A percentile compares a stretch with the other conserved stretches of the same genome.
phyloP scores from a whole-genome alignment of 139 green algal genomes.

The Coelastrella sp. region DNA sequence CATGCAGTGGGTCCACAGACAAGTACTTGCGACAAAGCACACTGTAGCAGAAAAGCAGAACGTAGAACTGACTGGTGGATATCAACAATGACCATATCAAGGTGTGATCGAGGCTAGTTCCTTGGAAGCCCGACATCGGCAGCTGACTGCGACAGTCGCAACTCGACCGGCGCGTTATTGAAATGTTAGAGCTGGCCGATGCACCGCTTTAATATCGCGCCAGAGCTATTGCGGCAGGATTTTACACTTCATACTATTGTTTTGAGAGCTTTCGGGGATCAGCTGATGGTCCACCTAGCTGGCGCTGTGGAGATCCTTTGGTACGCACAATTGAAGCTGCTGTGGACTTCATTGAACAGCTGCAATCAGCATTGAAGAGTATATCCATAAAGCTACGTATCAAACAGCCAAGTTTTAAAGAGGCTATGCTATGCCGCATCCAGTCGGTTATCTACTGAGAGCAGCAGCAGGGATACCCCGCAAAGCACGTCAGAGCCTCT shows the following conservation, averaged over 20 bases:
- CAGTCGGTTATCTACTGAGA: constrained; percentile 20
- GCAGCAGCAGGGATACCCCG: constrained; percentile 13
- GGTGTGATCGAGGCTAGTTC: not conserved
- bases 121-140: not conserved
- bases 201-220: not conserved
- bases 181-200: not conserved
- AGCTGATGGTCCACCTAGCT: too few relatives aligned
- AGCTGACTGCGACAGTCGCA: not conserved
- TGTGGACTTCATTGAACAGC: too few relatives aligned
- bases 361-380: not conserved
- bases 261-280: too few relatives aligned
- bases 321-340: too few relatives aligned
- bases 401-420: not conserved
- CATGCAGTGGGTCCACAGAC: not conserved
- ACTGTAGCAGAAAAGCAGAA: not conserved
- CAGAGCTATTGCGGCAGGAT: not conserved
- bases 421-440: constrained; percentile 26
- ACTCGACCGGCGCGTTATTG: not conserved
- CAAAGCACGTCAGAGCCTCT: constrained; percentile 71
- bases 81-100: not conserved
- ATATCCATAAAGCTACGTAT: not conserved
- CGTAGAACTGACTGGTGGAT: not conserved
- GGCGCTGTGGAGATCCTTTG: too few relatives aligned
- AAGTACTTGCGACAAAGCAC: not conserved
- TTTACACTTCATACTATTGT: not conserved